Conservation (phyloP, 805 yeast species). For the Maudiozyma serrabonitensis region DNA sequence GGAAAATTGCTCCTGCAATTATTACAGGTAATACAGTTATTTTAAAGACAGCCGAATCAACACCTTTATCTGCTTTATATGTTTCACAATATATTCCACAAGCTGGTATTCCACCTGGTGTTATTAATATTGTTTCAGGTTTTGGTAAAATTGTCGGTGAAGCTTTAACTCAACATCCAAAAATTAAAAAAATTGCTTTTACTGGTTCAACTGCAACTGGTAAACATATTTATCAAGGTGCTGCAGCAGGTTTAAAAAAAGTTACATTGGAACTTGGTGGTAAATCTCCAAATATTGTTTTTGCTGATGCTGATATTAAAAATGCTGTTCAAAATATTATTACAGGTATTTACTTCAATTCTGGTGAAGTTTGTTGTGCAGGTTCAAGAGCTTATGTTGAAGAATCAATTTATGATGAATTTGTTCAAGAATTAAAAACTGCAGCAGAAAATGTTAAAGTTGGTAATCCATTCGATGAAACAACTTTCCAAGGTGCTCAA, state of each 20-base stretch:
- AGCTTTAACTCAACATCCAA: constrained; percentile 57
- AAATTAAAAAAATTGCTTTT: constrained; percentile 71
- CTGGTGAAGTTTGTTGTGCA: constrained; percentile 91
- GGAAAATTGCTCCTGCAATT: constrained; percentile 82
- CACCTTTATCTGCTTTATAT: constrained; percentile 73
- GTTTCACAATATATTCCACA: constrained; percentile 54
- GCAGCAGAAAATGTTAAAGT: constrained; percentile 46
- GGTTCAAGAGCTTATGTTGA: constrained; percentile 83
- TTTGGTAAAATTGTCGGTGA: constrained; percentile 71
- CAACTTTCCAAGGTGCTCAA: constrained; percentile 66
- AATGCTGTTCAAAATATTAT: constrained; percentile 58
- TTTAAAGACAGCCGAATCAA: constrained; percentile 79
- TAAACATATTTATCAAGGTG: constrained; percentile 59
- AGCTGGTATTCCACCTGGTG: constrained; percentile 80
- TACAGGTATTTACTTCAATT: constrained; percentile 73
- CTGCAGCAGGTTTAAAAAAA: constrained; percentile 69
- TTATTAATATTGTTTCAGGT: constrained; percentile 70
- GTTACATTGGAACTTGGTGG: constrained; percentile 83
- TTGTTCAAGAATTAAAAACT: constrained; percentile 46
- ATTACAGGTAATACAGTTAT: constrained; percentile 81
- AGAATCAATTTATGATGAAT: constrained; percentile 57
- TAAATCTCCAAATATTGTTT: constrained; percentile 79
- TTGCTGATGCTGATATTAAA: constrained; percentile 62
- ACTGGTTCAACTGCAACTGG: constrained; percentile 86
- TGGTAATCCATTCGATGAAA: constrained; percentile 72